Conservation (phyloP, 108 stramenopile genomes). For the Skeletonema grethae region DNA sequence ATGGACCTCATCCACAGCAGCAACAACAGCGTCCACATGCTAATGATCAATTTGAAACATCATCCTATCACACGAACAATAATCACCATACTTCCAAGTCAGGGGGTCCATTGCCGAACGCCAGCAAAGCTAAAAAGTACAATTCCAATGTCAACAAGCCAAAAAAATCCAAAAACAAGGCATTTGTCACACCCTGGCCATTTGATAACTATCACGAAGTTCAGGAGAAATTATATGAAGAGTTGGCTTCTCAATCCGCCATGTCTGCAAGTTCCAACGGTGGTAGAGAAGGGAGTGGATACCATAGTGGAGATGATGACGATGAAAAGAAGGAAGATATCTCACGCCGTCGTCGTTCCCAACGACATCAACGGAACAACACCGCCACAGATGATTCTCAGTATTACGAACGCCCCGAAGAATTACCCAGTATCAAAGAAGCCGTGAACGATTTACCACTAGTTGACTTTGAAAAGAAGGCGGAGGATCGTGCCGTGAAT, state of each 20-base stretch:
- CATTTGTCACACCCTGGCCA: conserved; percentile 67
- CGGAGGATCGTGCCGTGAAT: conserved; percentile 79
- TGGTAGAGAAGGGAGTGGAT: conserved; percentile 31
- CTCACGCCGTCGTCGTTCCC: not conserved
- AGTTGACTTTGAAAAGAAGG: conserved; percentile 82
- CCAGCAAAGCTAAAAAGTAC: not conserved
- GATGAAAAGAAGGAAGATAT: conserved; percentile 31
- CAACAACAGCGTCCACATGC: conserved; percentile 7
- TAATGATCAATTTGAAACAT: conserved; percentile 3
- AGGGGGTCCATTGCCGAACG: not conserved
- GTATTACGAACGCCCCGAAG: conserved; percentile 73
- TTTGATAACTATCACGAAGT: conserved; percentile 86
- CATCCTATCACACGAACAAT: conserved; percentile 3
- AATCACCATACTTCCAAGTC: not conserved
- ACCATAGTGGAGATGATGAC: conserved; percentile 17
- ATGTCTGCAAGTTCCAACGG: conserved; percentile 11
- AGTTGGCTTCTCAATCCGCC: conserved; percentile 48
- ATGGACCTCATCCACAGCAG: conserved; percentile 9
- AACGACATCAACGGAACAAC: conserved; percentile 2
- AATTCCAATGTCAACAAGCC: conserved; percentile 7
- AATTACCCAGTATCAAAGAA: conserved; percentile 77
- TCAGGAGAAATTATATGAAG: conserved; percentile 75
- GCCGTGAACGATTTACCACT: conserved; percentile 74
- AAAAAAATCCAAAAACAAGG: conserved; percentile 24
- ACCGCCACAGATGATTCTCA: conserved; percentile 6